These are phyloP conservation scores for Pilasporangium apinafurcum DNA, from an alignment of 352 stramenopile species.

Conservation along the genomic window DNA sequence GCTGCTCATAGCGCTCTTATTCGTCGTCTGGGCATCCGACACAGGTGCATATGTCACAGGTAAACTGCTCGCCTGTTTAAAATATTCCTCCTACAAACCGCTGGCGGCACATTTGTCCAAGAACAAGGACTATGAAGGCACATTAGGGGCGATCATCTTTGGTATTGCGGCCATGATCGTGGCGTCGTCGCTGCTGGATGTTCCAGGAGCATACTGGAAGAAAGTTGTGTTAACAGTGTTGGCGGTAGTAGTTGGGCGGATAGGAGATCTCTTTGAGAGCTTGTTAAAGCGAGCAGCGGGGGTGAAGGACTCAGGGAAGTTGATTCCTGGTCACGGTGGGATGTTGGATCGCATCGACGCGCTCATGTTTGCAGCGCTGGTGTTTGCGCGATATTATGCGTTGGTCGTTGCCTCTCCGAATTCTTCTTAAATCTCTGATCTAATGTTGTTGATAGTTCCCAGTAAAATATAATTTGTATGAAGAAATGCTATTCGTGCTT, in stretches of 20 bases:
- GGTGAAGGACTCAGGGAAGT: constrained; percentile 92
- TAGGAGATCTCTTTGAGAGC: constrained; percentile 94
- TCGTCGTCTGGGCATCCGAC: constrained; percentile 80
- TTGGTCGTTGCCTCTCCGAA: no score
- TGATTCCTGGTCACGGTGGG: constrained; percentile 94
- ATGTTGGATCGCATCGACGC: constrained; percentile 94
- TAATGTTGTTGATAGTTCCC: no score
- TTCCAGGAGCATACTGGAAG: constrained; percentile 71
- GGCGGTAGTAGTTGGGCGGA: constrained; percentile 89
- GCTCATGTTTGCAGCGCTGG: constrained; percentile 86
- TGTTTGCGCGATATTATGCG: constrained; percentile 56
- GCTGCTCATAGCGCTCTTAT: constrained; percentile 56
- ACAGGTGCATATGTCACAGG: constrained; percentile 93
- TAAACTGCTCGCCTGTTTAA: constrained; percentile 74
- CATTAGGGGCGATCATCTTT: constrained; percentile 79
- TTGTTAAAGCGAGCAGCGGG: constrained; percentile 93
- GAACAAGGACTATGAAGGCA: constrained; percentile 96
- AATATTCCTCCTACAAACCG: constrained; percentile 75
- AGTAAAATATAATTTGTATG: no score
- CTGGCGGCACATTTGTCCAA: constrained; percentile 89
- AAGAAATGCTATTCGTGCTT: no score
- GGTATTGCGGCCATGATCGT: constrained; percentile 84
- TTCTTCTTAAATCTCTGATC: no score
- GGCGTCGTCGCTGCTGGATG: constrained; percentile 43
- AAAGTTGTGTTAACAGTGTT: constrained; percentile 80